Evolutionary conservation across 1,139 yeast genomes (phyloP), one percentile per base, ranked within the genome.

Genomic region (Debaryomyces coudertii): DNA sequence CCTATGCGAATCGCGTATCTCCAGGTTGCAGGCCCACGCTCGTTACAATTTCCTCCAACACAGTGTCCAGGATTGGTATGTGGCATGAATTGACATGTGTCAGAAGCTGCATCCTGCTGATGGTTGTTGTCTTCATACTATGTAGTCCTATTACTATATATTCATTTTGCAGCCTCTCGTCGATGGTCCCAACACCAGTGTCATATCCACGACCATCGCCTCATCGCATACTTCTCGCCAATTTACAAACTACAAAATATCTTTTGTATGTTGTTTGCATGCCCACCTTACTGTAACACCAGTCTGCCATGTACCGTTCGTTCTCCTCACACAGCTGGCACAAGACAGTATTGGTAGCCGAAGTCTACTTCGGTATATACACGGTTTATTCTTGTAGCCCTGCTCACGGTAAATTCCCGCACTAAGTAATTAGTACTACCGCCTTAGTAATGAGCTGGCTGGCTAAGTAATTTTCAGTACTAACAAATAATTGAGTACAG

Each of bases 401-500:
- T 35, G 30, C 38, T 44, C 44, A 38, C 36, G 30, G 44, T 40
- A 41, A 44, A 44, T 41, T 42, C 36, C 44, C 44, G 47, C 47
- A 40, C 40, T 40, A 44, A 40, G 41, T 34, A 41, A 40, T 28
- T 33, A 23, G 35, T 43, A 36, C 37, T 33, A 36, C 40, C 39
- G 39, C 37, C 38, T 31, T 41, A 41, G 43, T 31, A 40, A 40
- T 22, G 30, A 20, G 25, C 11, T 27, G 25, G 15, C 1, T 27
- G 9, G 11, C 34, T 15, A 23, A 36, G 45, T 40, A 44, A 56
- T 47, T 49, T 16, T 42, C 47, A 48, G 59, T 55, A 56, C 63
- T 57, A 57, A 55, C 56, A 43, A 47, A 55, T 43, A 49, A 47
- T 42, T 47, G 50, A 53, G 57, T 46, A 53, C 54, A 49, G 54